A percentile compares a stretch with the other conserved stretches of the same genome.
These are phyloP conservation scores for Arthrobotrys entomopaga DNA, from an alignment of 2,329 filamentous ascomycete genomes.

Conservation along the genomic window DNA sequence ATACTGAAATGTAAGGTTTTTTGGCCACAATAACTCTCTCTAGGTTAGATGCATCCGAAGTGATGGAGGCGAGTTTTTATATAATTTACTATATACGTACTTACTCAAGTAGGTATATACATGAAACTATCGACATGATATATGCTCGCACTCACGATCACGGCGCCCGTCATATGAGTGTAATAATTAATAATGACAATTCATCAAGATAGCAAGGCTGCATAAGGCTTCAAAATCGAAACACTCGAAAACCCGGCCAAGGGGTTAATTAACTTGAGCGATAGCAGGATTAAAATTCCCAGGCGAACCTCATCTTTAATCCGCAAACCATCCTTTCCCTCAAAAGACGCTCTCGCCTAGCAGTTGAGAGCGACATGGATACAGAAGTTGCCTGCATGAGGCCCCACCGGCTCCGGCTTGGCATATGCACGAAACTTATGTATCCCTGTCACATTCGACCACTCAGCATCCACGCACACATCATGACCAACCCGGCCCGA, in stretches of 20 bases:
- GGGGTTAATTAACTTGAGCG: too few species aligned
- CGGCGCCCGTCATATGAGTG: not conserved
- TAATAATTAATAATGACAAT: too few species aligned
- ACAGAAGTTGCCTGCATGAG: constrained; percentile 33
- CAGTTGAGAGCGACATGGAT: constrained; percentile 33
- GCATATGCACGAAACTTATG: constrained; percentile 36
- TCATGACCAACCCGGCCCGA: too few species aligned
- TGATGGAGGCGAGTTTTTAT: constrained; percentile 9
- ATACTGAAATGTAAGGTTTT: not conserved
- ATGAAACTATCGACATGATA: not conserved
- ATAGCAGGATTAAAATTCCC: constrained; percentile 3
- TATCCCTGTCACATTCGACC: constrained; percentile 38
- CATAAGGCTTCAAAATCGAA: constrained; percentile 1
- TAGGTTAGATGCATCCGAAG: not conserved
- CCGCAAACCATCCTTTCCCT: constrained; percentile 1
- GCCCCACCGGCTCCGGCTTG: constrained; percentile 18
- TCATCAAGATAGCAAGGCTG: constrained; percentile 25
- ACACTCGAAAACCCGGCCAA: constrained; percentile 1
- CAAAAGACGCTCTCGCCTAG: constrained; percentile 17
- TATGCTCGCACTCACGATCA: not conserved
- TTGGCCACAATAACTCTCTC: not conserved
- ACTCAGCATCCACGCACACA: too few species aligned
- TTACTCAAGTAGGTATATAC: too few species aligned
- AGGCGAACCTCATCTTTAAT: constrained; percentile 7
- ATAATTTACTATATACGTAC: too few species aligned